These are phyloP conservation scores for Penicillium freii DNA, from an alignment of 2,329 filamentous ascomycete species.

Conservation along the genomic window DNA sequence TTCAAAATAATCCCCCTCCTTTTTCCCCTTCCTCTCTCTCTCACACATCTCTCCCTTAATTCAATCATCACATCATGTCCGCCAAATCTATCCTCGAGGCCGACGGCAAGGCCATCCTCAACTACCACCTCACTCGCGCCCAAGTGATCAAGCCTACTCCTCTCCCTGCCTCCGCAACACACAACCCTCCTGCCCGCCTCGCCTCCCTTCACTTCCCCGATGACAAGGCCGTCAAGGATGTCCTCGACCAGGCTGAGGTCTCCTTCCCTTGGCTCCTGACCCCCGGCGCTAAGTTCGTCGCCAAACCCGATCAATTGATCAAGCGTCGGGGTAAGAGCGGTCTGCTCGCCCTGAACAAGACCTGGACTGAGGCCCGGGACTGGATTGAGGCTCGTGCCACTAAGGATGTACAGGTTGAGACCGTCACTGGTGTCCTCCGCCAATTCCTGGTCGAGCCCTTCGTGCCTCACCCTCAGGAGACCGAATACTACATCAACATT, in stretches of 20 bases:
- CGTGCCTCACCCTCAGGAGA: conserved; percentile 89
- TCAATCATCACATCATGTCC: conserved; percentile 62
- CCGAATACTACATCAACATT: conserved; percentile 99
- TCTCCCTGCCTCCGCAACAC: conserved; percentile 76
- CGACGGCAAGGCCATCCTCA: conserved; percentile 99
- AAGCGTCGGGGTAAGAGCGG: conserved; percentile 99
- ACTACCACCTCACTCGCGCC: conserved; percentile 98
- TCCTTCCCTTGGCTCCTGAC: conserved; percentile 94
- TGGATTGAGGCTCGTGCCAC: conserved; percentile 92
- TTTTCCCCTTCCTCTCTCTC: conserved; percentile 13
- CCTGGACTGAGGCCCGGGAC: conserved; percentile 87
- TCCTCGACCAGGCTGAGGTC: conserved; percentile 93
- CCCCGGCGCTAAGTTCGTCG: conserved; percentile 85
- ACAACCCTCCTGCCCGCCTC: conserved; percentile 89
- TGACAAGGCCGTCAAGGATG: conserved; percentile 74
- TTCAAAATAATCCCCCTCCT: conserved; percentile 25
- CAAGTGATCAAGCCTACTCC: conserved; percentile 97
- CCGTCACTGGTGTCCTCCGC: conserved; percentile 79
- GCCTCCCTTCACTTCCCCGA: conserved; percentile 91
- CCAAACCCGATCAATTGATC: conserved; percentile 99
- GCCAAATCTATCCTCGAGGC: conserved; percentile 98
- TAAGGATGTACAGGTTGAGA: conserved; percentile 92
- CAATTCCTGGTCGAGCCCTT: conserved; percentile 99
- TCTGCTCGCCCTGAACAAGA: conserved; percentile 93
- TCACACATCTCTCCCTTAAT: conserved; percentile 4